Conservation (phyloP, 176 grass and related monocot genomes). For the Bromus sterilis region DNA sequence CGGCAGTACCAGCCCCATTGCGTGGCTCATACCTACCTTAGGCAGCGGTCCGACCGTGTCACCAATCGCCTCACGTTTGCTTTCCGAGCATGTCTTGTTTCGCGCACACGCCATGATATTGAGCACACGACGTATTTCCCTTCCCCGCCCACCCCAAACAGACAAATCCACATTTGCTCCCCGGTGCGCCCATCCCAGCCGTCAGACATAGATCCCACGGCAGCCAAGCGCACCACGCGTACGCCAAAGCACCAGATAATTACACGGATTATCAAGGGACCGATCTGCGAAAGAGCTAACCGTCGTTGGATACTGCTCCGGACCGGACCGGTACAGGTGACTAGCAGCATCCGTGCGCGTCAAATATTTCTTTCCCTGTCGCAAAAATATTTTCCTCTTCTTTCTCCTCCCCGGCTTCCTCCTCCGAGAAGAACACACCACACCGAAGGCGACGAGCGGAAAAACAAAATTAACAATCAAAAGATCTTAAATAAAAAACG, state of each 20-base stretch:
- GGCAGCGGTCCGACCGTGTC: not conserved
- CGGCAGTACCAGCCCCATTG: not conserved
- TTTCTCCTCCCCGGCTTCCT: not conserved
- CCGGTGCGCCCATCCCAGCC: not conserved
- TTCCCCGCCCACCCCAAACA: not conserved
- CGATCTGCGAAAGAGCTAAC: not conserved
- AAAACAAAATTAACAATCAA: not conserved
- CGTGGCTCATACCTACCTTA: not conserved
- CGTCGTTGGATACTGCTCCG: not conserved
- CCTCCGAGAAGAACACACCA: not conserved
- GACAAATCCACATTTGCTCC: not conserved
- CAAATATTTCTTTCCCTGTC: not conserved
- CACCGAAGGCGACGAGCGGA: not conserved
- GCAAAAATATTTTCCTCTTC: not conserved
- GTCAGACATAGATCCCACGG: not conserved
- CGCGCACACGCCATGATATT: not conserved
- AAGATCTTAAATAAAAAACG: constrained; percentile 13
- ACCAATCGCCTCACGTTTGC: not conserved
- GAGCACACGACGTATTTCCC: not conserved
- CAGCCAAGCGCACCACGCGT: not conserved
- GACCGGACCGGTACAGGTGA: not conserved
- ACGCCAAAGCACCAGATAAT: not conserved
- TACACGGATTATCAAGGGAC: not conserved
- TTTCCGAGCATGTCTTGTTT: not conserved
- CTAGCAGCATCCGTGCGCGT: not conserved